A percentile compares a stretch with the other conserved stretches of the same genome.
phyloP scores from a whole-genome alignment of 768 basidiomycete genomes.

The Boletales sp. region DNA sequence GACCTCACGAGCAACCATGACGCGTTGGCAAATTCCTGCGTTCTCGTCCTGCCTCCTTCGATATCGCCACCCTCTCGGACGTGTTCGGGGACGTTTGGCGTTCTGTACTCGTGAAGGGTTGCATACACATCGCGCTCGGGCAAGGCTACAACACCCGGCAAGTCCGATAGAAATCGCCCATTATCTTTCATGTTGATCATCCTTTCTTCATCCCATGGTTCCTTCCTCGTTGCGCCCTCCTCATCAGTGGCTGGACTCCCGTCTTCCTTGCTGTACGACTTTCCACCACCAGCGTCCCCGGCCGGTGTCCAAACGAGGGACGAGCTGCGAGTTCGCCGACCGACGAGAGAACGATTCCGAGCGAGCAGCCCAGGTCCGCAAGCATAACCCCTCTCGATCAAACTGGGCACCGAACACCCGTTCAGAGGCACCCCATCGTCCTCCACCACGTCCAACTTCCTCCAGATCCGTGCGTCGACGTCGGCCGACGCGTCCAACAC shows the following conservation, averaged over 20 bases:
- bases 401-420: background rate
- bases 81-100: background rate
- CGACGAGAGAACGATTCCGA: background rate
- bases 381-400: background rate
- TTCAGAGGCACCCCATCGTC: background rate
- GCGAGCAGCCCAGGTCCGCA: background rate
- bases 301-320: too few relatives aligned
- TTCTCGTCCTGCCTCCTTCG: background rate
- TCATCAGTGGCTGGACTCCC: background rate
- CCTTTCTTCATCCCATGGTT: background rate
- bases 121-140: background rate
- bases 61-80: constrained; percentile 1
- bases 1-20: background rate
- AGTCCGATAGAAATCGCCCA: background rate
- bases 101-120: background rate
- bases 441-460: background rate
- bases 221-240: background rate
- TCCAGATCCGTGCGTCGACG: too few relatives aligned
- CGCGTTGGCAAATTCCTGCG: background rate
- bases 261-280: too few relatives aligned
- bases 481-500: too few relatives aligned
- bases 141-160: background rate
- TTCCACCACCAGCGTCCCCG: too few relatives aligned
- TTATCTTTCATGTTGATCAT: constrained; percentile 4
- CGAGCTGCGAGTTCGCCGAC: background rate